Base-by-base conservation (phyloP, 495 filamentous ascomycete species). In the Aspergillus bridgeri region DNA sequence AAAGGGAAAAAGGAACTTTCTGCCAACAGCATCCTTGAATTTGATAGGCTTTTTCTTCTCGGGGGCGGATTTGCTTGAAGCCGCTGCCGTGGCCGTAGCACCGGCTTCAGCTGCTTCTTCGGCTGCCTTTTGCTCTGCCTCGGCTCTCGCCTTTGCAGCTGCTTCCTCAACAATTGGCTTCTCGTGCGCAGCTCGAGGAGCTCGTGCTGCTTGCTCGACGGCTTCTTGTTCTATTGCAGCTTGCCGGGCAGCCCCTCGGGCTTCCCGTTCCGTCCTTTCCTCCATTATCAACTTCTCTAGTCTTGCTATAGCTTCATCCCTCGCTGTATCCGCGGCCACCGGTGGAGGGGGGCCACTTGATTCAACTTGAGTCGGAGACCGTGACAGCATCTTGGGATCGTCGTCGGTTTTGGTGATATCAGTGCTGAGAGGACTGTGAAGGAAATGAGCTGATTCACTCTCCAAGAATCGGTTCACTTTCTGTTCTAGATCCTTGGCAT, bases 1-100 rank as follows among this genome's bases (percentile, higher is more conserved):
- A 61, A 84, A 93, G 3, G 90, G 90, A 60, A 95, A 93, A 70
- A 82, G 90, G 65, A 92, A 95, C 68, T 92, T 93, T 49, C 90
- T 81, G 24, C 89, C 88, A 23, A 95, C 84, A 17, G 90, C 90
- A 68, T 95, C 90, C 68, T 91, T 91, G 74, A 95, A 92, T 64
- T 89, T 88, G 72, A 95, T 84, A 5, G 84, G 83, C 58, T 79
- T 79, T 58, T 85, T 83, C 62, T 83, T 83, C 48, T 82, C 78
- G 5, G 72, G 66, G 17, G 70, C 63, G 4, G 72, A 67, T 42
- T 67, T 64, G 21, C 57, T 65, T 27, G 62, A 54, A 21, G 65
- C 61, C 18, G 63, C 65, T 24, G 67, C 63, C 21, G 50, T 57
- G 48, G 66, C 71, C 20, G 65, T 70, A 5, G 67, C 69, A 9